Evolutionary conservation across 331 rosid species (phyloP).

Genomic region (Quercus tomentella): DNA sequence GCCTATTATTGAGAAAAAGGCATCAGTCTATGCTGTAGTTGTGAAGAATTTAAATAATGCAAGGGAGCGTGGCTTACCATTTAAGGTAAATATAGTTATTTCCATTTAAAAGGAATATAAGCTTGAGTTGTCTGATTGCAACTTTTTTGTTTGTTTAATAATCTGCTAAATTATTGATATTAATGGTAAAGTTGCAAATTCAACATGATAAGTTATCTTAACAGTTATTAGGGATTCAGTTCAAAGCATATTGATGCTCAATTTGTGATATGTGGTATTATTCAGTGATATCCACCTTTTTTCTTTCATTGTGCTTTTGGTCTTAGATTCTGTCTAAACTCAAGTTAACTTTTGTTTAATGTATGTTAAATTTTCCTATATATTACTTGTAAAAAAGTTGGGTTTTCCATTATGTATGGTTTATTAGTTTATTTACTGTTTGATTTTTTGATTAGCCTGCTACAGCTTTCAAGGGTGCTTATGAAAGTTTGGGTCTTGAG

Average conservation of each 20-base stretch:
- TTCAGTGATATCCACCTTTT: neutral
- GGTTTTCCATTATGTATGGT: neutral
- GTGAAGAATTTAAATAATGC: slow-evolving; percentile 82
- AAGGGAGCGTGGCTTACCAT: slow-evolving; percentile 74
- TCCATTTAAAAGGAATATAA: neutral
- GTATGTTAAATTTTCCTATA: neutral
- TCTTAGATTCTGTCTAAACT: neutral
- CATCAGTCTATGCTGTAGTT: slow-evolving; percentile 71
- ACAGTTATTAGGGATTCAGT: neutral
- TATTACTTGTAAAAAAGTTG: neutral
- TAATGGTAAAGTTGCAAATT: slow-evolving; percentile 5
- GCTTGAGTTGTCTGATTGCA: slow-evolving; percentile 8
- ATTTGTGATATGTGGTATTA: neutral
- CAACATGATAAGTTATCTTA: neutral
- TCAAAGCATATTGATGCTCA: neutral
- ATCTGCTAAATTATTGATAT: slow-evolving; percentile 11
- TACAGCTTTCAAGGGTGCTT: slow-evolving; percentile 78
- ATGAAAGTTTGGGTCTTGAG: slow-evolving; percentile 72
- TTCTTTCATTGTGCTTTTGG: neutral
- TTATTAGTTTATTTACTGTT: neutral
- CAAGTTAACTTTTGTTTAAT: neutral
- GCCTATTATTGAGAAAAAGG: slow-evolving; percentile 75
- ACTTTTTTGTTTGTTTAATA: neutral
- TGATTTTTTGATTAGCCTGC: slow-evolving; percentile 59
- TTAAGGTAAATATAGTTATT: slow-evolving; percentile 50